Base-by-base conservation (phyloP, 805 yeast species). In the Wickerhamomyces alni region DNA sequence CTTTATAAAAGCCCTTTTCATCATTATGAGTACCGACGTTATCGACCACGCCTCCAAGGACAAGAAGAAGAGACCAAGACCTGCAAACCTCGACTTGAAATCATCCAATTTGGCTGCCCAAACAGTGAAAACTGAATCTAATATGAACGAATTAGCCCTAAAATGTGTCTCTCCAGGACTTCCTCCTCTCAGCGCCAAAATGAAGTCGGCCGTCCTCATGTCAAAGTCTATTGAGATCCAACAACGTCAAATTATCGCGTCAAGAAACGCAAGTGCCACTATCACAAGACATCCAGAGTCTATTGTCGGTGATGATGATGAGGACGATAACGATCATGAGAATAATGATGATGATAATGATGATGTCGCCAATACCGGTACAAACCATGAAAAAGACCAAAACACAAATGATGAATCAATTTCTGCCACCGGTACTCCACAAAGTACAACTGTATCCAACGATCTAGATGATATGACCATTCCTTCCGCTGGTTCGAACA, bases 101-200 rank as follows among this genome's bases (percentile, higher is more conserved):
- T 17, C 32, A 16, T 48, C 61, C 12, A 49, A 48, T 32, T 24
- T 30, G 22, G 33, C 42, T 2, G 27, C 26, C 5, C 28, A 30
- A 16, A 27, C 8, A 13, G 32, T 36, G 2, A 31, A 28, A 3
- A 40, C 40, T 9, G 32, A 38, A 12, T 33, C 28, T 25, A 46
- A 44, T 17, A 51, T 55, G 57, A 42, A 33, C 8, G 50, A 52
- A n/a, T 45, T 35, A 18, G 61, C 58, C 10, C 30, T 55, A 39
- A 44, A 52, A 34, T 54, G 57, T 37, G 47, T 51, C n/a, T 54
- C 58, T 17, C 61, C 61, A 7, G 59, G 59, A 0, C 40, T 54
- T 16, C 58, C 59, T 6, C 54, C 59, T 0, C 38, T 56, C 4
- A 50, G 52, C 33, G 51, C 57, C 2, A 49, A 51, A 37, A 55